Evolutionary conservation across 139 green algal genomes (phyloP), one percentile per base, ranked within the genome.

Genomic region (Picochlorum sp.): DNA sequence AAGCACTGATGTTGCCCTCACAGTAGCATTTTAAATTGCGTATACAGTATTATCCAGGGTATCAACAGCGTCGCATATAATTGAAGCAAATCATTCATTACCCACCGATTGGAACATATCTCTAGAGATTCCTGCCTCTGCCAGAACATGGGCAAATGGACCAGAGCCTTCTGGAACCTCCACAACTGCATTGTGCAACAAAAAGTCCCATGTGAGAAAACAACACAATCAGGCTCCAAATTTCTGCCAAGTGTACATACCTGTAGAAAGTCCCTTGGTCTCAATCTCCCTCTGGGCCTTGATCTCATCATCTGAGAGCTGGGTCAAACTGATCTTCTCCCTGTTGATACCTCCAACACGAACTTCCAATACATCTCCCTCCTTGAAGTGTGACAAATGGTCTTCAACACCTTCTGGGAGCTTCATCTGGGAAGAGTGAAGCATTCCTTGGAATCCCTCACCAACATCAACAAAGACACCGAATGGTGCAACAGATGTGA

Each of bases 401-500:
- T 74, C 62, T 15, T 47, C 4, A 2, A 58, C 47, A 18, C 74
- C 75, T 41, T 76, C 78, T 6, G 69, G 75, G 41, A 45, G 49
- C 5, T 55, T 55, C 58, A 89, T 79, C 76, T 93, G 76, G 13
- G 61, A 74, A 21, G 76, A 60, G 62, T 90, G 84, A 44, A 94
- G 74, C 61, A 92, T 77, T 30, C 75, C 87, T 38, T 81, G 76
- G 20, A 81, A 57, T 64, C 80, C 82, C 10, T 85, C 82, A 23
- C 62, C 67, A 9, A 91, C 49, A 44, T 87, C 77, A 26, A 95
- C 59, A 51, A 94, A 92, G 13, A 63, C 68, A 20, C 86, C 86
- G 70, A 85, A 94, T 24, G 63, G 20, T 5, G 67, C 66, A 3
- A 80, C 26, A 34, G 62, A 67, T 16, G 62, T 71, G 28, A 93